phyloP scores from a whole-genome alignment of 208 protist species.

The Balamuthia mandrillaris region DNA sequence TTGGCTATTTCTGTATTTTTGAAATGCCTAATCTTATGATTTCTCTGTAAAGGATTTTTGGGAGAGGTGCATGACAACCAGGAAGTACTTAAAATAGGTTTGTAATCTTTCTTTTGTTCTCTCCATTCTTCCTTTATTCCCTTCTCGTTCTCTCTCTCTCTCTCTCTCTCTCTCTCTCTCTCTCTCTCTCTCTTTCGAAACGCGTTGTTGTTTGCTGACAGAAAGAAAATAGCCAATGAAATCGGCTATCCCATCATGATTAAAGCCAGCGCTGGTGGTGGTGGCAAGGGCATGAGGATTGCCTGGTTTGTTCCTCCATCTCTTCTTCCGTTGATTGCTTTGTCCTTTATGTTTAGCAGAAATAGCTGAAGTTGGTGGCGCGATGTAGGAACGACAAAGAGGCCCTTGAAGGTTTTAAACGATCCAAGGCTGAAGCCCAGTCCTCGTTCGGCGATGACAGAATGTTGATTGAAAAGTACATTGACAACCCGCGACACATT shows the following conservation, averaged over 20 bases:
- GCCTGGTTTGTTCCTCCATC: neutral
- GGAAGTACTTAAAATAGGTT: constrained; percentile 59
- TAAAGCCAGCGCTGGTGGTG: constrained; percentile 82
- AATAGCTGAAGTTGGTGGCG: no score
- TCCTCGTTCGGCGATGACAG: constrained; percentile 54
- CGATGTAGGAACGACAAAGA: constrained; percentile 61
- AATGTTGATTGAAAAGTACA: constrained; percentile 21
- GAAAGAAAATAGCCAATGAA: constrained; percentile 39
- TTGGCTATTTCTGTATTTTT: neutral
- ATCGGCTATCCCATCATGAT: constrained; percentile 86
- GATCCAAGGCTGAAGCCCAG: constrained; percentile 58
- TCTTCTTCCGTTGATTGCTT: neutral
- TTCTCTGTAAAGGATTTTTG: constrained; percentile 7
- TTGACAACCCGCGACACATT: constrained; percentile 77
- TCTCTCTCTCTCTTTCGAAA: no score
- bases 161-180: no score
- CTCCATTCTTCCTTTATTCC: neutral
- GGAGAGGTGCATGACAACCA: constrained; percentile 66
- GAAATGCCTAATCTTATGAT: neutral
- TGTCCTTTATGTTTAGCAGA: neutral
- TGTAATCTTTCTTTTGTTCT: neutral
- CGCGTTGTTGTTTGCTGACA: neutral
- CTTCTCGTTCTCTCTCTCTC: no score
- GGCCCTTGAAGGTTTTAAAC: constrained; percentile 44
- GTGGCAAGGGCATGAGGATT: constrained; percentile 62